Percentiles rank a stretch among this genome's conserved stretches.
Conservation (phyloP, 1,284 basidiomycete genomes). For the Taiwanofungus camphoratus region DNA sequence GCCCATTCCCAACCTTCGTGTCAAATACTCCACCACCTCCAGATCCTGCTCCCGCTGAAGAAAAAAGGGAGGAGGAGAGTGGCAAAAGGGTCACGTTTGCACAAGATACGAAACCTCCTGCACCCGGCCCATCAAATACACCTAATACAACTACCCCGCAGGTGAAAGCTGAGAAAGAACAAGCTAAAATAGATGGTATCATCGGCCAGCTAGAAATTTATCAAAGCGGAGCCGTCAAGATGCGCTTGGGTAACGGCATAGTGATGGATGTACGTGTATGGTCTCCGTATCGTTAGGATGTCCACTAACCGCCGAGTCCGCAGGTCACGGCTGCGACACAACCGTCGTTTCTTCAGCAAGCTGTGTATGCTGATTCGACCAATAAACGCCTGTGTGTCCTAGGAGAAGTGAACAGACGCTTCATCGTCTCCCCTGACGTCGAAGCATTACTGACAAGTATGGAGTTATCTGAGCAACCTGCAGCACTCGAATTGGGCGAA, state of each 20-base stretch:
- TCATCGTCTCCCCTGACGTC: conserved; percentile 82
- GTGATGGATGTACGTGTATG: conserved; percentile 65
- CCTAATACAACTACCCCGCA: conserved; percentile 16
- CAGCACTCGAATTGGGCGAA: conserved; percentile 34
- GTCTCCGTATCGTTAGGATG: background rate
- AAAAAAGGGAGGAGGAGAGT: conserved; percentile 16
- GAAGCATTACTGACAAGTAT: conserved; percentile 72
- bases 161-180: conserved; percentile 29
- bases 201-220: conserved; percentile 83
- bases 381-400: conserved; percentile 64
- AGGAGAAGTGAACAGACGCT: conserved; percentile 83
- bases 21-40: conserved; percentile 22
- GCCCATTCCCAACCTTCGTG: conserved; percentile 79
- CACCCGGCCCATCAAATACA: conserved; percentile 21
- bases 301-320: conserved; percentile 3
- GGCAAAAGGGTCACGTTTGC: conserved; percentile 54
- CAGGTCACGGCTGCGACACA: conserved; percentile 83
- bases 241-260: conserved; percentile 76
- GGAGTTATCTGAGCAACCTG: conserved; percentile 44
- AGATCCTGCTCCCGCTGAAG: conserved; percentile 33
- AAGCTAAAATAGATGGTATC: conserved; percentile 64
- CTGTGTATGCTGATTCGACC: conserved; percentile 65
- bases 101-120: conserved; percentile 45
- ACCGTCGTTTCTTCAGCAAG: conserved; percentile 86
- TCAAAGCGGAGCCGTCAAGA: conserved; percentile 81